Evolutionary conservation across 441 rosid genomes (phyloP), one percentile per base, ranked within the genome.

Genomic region (Kokia cookei): DNA sequence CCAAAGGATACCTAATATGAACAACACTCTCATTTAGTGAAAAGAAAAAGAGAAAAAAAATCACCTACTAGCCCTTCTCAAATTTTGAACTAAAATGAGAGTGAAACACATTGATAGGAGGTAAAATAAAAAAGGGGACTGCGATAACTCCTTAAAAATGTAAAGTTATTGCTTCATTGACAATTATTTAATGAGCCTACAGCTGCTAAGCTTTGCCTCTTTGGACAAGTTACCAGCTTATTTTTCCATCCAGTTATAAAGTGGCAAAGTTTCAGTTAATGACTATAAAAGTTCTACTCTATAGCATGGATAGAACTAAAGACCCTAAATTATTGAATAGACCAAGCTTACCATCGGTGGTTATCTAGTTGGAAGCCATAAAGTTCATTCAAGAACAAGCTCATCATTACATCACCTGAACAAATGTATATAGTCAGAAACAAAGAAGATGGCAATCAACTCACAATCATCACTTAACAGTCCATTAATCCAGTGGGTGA

Each of bases 281-380:
- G 26, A 7, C 37, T 24, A 66, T 3, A 9, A 19, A 22, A 43
- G 1, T 43, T 51, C 37, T n/a, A 43, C 77, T 40, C 58, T 70
- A 3, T 32, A 51, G 64, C 22, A 37, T 50, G 26, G n/a, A 15
- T 48, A 59, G 65, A 50, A 60, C 61, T 61, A 37, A 45, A 17
- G 26, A 58, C 42, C 55, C 73, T 29, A 45, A 32, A 67, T 27
- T 42, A 61, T 53, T 48, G 57, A 29, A 50, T 26, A 47, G 60
- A 50, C 15, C 37, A 55, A 48, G 72, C 86, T 79, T 87, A 95
- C 99, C 99, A 95, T 69, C 98, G 96, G 63, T 83, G 86, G 83
- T 89, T 95, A 87, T 95, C 99, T 84, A 95, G 78, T 77, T 95
- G 99, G 86, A 95, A 93, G 73, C 99, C 98, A 84, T 95, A 93